Percentiles rank a stretch among this genome's conserved stretches.
Conservation (phyloP, 306 rosid species). For the Castanea sativa region DNA sequence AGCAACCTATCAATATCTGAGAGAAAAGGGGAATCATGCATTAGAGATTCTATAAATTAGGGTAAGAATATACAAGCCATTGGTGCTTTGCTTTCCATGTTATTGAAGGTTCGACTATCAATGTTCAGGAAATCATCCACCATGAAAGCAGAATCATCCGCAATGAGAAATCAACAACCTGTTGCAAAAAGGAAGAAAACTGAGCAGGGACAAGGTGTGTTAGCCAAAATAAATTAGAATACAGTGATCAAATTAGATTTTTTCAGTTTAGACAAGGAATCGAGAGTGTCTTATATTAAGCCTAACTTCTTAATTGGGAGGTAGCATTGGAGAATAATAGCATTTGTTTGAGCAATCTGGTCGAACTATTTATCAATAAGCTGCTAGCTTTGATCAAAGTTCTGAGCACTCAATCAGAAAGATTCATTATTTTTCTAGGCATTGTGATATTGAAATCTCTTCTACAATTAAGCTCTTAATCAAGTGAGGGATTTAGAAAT, state of each 20-base stretch:
- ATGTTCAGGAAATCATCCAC: conserved; percentile 62
- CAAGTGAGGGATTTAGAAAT: not conserved
- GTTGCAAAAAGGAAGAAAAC: conserved; percentile 56
- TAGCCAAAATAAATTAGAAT: conserved; percentile 34
- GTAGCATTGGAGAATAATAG: not conserved
- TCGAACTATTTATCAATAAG: not conserved
- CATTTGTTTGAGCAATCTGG: not conserved
- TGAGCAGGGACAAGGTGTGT: conserved; percentile 27
- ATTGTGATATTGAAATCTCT: not conserved
- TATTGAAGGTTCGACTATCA: conserved; percentile 5
- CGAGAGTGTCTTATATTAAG: conserved; percentile 25
- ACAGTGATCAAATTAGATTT: conserved; percentile 68
- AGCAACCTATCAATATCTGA: conserved; percentile 18
- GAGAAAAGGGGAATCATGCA: conserved; percentile 56
- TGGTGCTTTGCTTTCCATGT: conserved; percentile 6
- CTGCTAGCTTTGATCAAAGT: not conserved
- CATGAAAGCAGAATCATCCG: conserved; percentile 34
- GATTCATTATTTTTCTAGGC: not conserved
- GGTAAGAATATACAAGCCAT: conserved; percentile 4
- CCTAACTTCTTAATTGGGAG: not conserved
- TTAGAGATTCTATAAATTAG: conserved; percentile 6
- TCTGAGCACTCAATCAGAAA: not conserved
- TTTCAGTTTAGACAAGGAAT: conserved; percentile 75
- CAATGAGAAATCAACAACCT: conserved; percentile 29
- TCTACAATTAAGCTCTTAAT: not conserved